These are phyloP conservation scores for Microsporum ferrugineum DNA, from an alignment of 2,329 filamentous ascomycete genomes.

Conservation along the genomic window DNA sequence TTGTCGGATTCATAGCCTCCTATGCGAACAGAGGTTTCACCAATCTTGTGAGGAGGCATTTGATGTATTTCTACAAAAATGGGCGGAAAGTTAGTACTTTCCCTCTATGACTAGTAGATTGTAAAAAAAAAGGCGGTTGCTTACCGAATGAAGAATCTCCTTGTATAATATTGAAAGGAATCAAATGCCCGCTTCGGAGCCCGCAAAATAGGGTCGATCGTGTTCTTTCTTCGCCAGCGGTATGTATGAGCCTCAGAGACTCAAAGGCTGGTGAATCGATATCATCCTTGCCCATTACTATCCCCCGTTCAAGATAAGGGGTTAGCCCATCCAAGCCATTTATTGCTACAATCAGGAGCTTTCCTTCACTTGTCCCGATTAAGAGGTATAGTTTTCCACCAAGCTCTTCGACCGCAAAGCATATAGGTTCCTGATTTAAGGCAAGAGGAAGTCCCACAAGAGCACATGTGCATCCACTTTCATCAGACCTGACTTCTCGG, in stretches of 20 bases:
- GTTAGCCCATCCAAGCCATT: constrained; percentile 17
- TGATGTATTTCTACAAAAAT: constrained; percentile 23
- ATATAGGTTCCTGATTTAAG: constrained; percentile 28
- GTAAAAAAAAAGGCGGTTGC: neutral
- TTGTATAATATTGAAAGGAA: constrained; percentile 16
- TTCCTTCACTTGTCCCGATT: constrained; percentile 31
- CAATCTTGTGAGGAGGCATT: constrained; percentile 22
- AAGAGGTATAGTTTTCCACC: constrained; percentile 24
- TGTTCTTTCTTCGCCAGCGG: constrained; percentile 10
- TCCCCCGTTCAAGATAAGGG: constrained; percentile 16
- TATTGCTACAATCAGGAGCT: constrained; percentile 22
- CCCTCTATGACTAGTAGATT: neutral
- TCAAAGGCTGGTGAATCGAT: constrained; percentile 28
- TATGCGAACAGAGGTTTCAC: constrained; percentile 29
- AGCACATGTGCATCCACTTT: constrained; percentile 15
- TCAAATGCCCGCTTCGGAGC: constrained; percentile 35
- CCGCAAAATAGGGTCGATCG: constrained; percentile 32
- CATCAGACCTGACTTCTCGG: constrained; percentile 16
- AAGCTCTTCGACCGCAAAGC: constrained; percentile 23
- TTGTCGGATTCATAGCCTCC: constrained; percentile 19
- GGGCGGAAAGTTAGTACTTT: neutral
- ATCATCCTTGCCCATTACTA: constrained; percentile 12
- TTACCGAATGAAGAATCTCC: neutral
- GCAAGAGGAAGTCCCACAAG: constrained; percentile 17
- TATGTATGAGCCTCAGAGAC: constrained; percentile 23